A percentile compares a stretch with the other conserved stretches of the same genome.
Evolutionary conservation across 257 asterid species (phyloP).

Genomic region (Rhazya stricta): DNA sequence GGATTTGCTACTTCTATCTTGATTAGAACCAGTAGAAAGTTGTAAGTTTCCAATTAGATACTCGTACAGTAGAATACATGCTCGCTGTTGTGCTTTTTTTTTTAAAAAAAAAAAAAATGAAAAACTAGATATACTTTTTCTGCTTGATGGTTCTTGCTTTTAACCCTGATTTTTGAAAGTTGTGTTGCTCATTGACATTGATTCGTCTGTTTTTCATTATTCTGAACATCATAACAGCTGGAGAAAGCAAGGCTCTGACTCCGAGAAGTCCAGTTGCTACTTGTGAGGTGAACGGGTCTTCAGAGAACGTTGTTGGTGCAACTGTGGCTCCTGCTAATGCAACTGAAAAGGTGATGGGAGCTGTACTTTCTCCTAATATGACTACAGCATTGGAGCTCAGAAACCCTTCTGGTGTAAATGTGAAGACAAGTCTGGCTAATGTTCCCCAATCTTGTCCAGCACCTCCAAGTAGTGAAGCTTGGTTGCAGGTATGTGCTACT

Average conservation of each 20-base stretch:
- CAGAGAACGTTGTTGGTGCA: constrained; percentile 34
- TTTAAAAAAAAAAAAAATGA: too few relatives aligned
- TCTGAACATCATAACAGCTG: constrained; percentile 16
- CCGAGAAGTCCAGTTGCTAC: constrained; percentile 30
- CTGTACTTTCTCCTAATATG: constrained; percentile 31
- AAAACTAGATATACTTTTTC: background rate
- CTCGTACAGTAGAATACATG: background rate
- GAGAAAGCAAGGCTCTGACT: constrained; percentile 38
- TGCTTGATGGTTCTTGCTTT: background rate
- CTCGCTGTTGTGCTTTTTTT: background rate
- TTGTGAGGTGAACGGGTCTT: constrained; percentile 36
- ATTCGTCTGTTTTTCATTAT: constrained; percentile 11
- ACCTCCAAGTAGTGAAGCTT: constrained; percentile 42
- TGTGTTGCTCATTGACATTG: constrained; percentile 2
- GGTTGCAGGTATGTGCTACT: constrained; percentile 56
- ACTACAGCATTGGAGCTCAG: constrained; percentile 45
- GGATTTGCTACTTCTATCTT: background rate
- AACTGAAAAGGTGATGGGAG: constrained; percentile 34
- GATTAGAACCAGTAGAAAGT: background rate
- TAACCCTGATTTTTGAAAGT: background rate
- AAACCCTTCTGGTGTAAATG: constrained; percentile 39
- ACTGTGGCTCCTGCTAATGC: constrained; percentile 26
- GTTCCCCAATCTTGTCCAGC: constrained; percentile 29
- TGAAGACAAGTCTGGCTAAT: constrained; percentile 37
- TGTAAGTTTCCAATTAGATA: background rate